phyloP scores from a whole-genome alignment of 164 flowering plant genomes.

The Vitis labrusca region DNA sequence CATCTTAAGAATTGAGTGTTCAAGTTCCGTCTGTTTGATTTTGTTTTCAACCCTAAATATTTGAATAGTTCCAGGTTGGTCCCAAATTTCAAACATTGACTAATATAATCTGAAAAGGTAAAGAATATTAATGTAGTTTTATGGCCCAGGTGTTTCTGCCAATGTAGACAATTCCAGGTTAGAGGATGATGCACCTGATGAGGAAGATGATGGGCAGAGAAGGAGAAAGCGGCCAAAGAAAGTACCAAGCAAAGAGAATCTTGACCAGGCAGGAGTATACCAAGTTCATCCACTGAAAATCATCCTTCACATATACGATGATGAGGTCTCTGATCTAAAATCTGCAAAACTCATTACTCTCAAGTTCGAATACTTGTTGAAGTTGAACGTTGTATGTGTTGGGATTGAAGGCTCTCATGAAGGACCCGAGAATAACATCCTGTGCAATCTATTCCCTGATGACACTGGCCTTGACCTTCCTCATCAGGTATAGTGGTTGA shows the following conservation, averaged over 20 bases:
- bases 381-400: slow-evolving; percentile 85
- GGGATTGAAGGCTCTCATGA: slow-evolving; percentile 79
- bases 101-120: neutral
- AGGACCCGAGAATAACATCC: slow-evolving; percentile 56
- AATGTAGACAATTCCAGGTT: slow-evolving; percentile 49
- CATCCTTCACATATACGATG: slow-evolving; percentile 74
- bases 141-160: slow-evolving; percentile 44
- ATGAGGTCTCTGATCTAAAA: slow-evolving; percentile 55
- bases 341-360: slow-evolving; percentile 63
- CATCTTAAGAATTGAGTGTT: neutral
- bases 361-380: slow-evolving; percentile 81
- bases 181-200: slow-evolving; percentile 84
- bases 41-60: neutral
- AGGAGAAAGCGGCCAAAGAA: slow-evolving; percentile 89
- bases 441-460: slow-evolving; percentile 92
- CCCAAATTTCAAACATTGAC: neutral
- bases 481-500: slow-evolving; percentile 61
- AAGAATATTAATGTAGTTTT: neutral
- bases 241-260: slow-evolving; percentile 55
- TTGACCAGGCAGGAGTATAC: slow-evolving; percentile 62
- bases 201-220: slow-evolving; percentile 97
- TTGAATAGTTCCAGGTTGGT: neutral
- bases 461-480: slow-evolving; percentile 94
- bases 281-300: slow-evolving; percentile 84
- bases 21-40: neutral